A percentile compares a stretch with the other conserved stretches of the same genome.
Evolutionary conservation across 2,329 filamentous ascomycete species (phyloP).

Genomic region (Aspergillus ruber): DNA sequence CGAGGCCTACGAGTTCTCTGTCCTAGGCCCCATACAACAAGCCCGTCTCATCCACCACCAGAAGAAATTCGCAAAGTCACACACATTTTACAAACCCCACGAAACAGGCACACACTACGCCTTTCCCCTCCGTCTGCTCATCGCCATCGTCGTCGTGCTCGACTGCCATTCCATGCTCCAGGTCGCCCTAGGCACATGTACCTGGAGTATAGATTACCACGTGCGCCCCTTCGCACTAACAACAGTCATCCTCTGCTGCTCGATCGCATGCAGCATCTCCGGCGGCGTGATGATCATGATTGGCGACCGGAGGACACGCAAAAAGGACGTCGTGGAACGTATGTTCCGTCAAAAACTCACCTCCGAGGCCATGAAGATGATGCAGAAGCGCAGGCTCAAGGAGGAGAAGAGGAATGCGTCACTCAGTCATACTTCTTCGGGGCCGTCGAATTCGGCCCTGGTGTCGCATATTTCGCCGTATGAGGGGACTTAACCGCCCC

Average conservation of each 20-base stretch:
- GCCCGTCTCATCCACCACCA: conserved; percentile 68
- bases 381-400: conserved; percentile 45
- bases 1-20: conserved; percentile 52
- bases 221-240: conserved; percentile 65
- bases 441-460: not conserved
- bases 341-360: conserved; percentile 73
- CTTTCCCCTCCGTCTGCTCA: conserved; percentile 66
- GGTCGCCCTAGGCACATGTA: conserved; percentile 69
- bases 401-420: conserved; percentile 24
- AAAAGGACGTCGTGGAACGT: conserved; percentile 76
- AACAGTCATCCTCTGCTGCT: conserved; percentile 72
- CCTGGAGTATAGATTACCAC: conserved; percentile 70
- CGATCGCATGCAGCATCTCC: conserved; percentile 69
- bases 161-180: conserved; percentile 76
- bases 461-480: not conserved
- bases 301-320: conserved; percentile 69
- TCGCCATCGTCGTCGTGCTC: conserved; percentile 70
- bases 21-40: conserved; percentile 62
- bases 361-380: conserved; percentile 53
- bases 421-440: conserved; percentile 4
- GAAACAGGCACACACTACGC: conserved; percentile 76
- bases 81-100: conserved; percentile 85
- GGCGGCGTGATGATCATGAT: conserved; percentile 70
- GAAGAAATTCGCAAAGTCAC: conserved; percentile 70
- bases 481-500: conserved; percentile 8